Evolutionary conservation across 495 filamentous ascomycete species (phyloP).

Genomic region (Daldinia concentrica): DNA sequence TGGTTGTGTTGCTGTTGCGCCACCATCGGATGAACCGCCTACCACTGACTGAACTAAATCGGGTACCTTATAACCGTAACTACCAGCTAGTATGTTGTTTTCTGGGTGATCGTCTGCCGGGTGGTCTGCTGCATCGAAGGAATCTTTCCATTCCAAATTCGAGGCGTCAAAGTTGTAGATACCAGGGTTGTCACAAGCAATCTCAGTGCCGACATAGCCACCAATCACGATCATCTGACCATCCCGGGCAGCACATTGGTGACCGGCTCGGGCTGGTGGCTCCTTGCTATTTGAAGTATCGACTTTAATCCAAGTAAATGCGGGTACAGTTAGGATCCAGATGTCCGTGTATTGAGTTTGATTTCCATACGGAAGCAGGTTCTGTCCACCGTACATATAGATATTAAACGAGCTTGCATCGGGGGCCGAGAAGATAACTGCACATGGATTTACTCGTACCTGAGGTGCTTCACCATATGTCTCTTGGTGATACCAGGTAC

Average conservation of each 20-base stretch:
- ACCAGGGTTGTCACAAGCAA: constrained; percentile 73
- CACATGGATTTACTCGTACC: constrained; percentile 78
- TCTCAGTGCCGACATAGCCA: constrained; percentile 69
- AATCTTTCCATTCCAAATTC: constrained; percentile 66
- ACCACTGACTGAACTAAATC: constrained; percentile 66
- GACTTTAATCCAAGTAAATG: constrained; percentile 77
- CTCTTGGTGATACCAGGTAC: constrained; percentile 79
- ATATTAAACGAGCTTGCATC: constrained; percentile 77
- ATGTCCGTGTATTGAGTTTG: constrained; percentile 74
- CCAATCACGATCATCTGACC: constrained; percentile 77
- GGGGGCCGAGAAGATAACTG: constrained; percentile 73
- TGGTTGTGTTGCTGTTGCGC: constrained; percentile 73
- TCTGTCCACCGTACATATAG: constrained; percentile 81
- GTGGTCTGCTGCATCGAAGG: constrained; percentile 64
- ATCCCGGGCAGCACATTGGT: constrained; percentile 73
- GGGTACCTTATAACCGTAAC: constrained; percentile 72
- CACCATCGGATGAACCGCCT: constrained; percentile 67
- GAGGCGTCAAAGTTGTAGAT: constrained; percentile 75
- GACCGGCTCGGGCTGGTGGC: constrained; percentile 72
- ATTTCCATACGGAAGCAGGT: constrained; percentile 57
- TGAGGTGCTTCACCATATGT: constrained; percentile 69
- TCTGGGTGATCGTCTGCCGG: constrained; percentile 49
- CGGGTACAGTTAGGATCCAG: constrained; percentile 80
- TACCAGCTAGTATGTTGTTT: constrained; percentile 63
- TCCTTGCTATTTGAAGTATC: constrained; percentile 59